phyloP scores from a whole-genome alignment of 1,284 basidiomycete species.

The Puccinia coronata region DNA sequence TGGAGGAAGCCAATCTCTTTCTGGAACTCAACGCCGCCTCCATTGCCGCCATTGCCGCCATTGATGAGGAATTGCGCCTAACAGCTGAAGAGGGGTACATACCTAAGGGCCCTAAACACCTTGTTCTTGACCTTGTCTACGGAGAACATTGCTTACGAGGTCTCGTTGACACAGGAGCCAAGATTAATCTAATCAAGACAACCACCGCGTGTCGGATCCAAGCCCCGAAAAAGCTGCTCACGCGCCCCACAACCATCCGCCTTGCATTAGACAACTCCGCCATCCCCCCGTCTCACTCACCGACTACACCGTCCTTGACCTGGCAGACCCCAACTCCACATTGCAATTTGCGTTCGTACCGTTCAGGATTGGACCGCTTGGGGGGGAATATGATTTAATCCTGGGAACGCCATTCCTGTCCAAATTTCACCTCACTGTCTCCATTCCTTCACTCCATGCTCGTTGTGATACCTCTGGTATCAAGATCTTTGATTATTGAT shows the following conservation, averaged over 20 bases:
- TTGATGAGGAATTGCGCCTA: neutral
- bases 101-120: neutral
- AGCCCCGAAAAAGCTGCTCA: neutral
- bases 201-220: neutral
- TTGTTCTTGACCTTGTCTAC: neutral
- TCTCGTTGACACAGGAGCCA: neutral
- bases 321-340: neutral
- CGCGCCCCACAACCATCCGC: neutral
- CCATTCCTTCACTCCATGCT: neutral
- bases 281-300: neutral
- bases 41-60: neutral
- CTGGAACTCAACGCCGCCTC: neutral
- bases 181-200: neutral
- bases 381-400: neutral
- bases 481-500: neutral
- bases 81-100: neutral
- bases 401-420: slow-evolving; percentile 12
- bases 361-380: neutral
- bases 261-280: neutral
- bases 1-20: neutral
- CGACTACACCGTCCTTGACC: neutral
- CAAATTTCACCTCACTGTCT: neutral
- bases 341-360: neutral
- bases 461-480: neutral
- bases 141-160: neutral